Conservation (phyloP, 2,329 filamentous ascomycete species). For the Talaromyces sp. region DNA sequence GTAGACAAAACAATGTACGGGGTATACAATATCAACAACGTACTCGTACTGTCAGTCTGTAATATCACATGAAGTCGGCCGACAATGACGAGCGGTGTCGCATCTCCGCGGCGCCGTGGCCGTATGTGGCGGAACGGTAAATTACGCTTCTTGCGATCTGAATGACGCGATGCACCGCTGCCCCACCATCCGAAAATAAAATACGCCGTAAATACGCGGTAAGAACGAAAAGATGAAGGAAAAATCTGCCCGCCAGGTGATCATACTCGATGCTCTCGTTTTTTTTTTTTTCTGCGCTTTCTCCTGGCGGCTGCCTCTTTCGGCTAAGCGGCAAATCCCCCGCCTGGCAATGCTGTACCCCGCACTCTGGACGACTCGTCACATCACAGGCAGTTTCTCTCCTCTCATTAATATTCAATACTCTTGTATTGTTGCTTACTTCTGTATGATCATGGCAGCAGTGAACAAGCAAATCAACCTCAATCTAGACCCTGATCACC, state of each 20-base stretch:
- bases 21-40: not conserved
- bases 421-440: not conserved
- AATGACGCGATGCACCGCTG: not conserved
- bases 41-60: not conserved
- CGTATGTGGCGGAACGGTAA: not conserved
- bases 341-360: not conserved
- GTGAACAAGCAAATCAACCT: not conserved
- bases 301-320: constrained; percentile 7
- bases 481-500: not conserved
- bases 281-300: not conserved
- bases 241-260: constrained; percentile 9
- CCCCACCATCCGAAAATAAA: not conserved
- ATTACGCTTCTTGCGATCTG: not conserved
- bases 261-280: too few relatives aligned
- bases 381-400: not conserved
- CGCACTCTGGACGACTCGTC: not conserved
- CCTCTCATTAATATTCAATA: not conserved
- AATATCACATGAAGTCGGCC: not conserved
- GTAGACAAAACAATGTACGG: too few relatives aligned
- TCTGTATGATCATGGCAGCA: not conserved
- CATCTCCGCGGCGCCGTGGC: not conserved
- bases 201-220: not conserved
- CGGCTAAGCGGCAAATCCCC: constrained; percentile 7
- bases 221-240: not conserved
- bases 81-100: not conserved